These are phyloP conservation scores for Dunaliella sp. DNA, from an alignment of 139 green algal genomes.

Conservation along the genomic window DNA sequence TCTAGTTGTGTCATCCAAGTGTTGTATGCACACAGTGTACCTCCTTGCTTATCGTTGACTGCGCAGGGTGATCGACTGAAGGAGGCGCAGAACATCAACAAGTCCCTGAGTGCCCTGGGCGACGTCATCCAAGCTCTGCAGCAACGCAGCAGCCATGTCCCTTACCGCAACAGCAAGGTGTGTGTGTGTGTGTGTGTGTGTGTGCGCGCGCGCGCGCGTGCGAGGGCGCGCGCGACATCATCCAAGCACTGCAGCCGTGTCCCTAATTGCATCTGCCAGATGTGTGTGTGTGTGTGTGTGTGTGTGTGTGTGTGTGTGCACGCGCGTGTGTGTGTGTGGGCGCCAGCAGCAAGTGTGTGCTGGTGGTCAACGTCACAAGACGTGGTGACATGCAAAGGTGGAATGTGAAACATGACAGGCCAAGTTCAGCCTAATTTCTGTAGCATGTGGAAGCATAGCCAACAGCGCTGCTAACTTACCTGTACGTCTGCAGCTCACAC, in stretches of 20 bases:
- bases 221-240: too few relatives aligned
- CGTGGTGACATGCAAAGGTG: too few relatives aligned
- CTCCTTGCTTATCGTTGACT: too few relatives aligned
- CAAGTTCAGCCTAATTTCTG: too few relatives aligned
- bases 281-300: neutral
- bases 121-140: slow-evolving; percentile 72
- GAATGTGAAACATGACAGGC: too few relatives aligned
- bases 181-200: neutral
- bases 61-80: slow-evolving; percentile 64
- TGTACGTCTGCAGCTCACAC: slow-evolving; percentile 45
- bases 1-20: slow-evolving; percentile 68
- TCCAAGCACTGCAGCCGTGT: slow-evolving; percentile 59
- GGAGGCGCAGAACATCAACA: slow-evolving; percentile 85
- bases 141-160: slow-evolving; percentile 59
- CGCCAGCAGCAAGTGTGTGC: slow-evolving; percentile 38
- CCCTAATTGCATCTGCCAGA: slow-evolving; percentile 60
- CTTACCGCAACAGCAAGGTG: slow-evolving; percentile 62
- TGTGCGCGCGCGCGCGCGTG: too few relatives aligned
- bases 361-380: slow-evolving; percentile 47
- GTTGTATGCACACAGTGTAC: slow-evolving; percentile 61
- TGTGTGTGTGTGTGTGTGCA: too few relatives aligned
- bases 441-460: too few relatives aligned
- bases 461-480: neutral
- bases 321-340: too few relatives aligned
- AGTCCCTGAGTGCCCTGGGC: slow-evolving; percentile 61